Evolutionary conservation across 1,284 basidiomycete genomes (phyloP), one percentile per base, ranked within the genome.

Genomic region (Pascua sp.): DNA sequence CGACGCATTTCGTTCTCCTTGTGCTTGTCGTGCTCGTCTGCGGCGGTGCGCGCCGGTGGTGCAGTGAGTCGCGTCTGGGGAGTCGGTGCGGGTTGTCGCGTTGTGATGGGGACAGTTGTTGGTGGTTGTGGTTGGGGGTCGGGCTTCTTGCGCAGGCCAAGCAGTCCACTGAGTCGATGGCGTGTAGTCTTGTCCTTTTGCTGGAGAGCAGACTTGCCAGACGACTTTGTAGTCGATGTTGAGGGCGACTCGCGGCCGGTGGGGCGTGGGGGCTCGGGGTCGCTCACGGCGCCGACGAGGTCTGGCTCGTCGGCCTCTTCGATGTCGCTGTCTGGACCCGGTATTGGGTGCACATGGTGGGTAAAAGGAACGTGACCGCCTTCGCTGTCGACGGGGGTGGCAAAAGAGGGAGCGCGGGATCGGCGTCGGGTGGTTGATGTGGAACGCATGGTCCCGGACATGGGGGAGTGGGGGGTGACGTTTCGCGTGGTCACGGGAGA

Each of bases 301-400:
- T 48, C 48, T 15, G 49, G 53, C 10, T 64, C 63, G 37, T 60
- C 58, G 11, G 51, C 49, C 8, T 55, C 61, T 37, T 66, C 63
- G n/a, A 64, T 59, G 12, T 64, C 62, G 38, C 37, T 51, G 42
- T 41, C 51, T 5, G 13, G 47, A 24, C 32, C 36, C 11, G 42
- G 11, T 15, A 32, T 43, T 37, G 37, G n/a, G 10, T 39, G 38
- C n/a, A 71, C 44, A 51, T 69, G 65, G 53, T 73, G 70, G 1
- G 72, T 70, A 52, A 71, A 73, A 5, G 70, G 67, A 11, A 72
- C 53, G 63, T 72, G 69, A 13, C 68, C 71, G 10, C 62, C 65
- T 16, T 67, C 64, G 16, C 50, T 52, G 16, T 65, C 64, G 9
- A 49, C 38, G 8, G 50, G 39, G 3, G 56, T 53, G 8, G 48